These are phyloP conservation scores for Wolfiporia cocos DNA, from an alignment of 1,284 basidiomycete species.

Conservation along the genomic window DNA sequence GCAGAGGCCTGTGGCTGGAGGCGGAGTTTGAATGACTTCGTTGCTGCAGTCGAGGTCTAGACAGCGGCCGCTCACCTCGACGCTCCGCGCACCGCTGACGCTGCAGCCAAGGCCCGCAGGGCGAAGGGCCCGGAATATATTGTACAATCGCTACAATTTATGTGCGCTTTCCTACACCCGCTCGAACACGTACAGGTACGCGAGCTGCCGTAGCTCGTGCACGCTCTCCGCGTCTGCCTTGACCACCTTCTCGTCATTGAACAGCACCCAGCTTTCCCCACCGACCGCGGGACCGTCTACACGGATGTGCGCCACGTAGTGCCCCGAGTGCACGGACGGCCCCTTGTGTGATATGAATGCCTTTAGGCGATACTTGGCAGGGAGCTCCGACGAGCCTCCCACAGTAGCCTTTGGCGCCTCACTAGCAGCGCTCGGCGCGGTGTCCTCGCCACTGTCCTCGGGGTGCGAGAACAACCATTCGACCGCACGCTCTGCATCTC, in stretches of 20 bases:
- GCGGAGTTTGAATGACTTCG: slow-evolving; percentile 17
- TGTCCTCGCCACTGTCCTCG: slow-evolving; percentile 76
- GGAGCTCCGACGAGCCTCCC: slow-evolving; percentile 55
- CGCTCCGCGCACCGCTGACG: neutral
- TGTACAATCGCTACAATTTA: neutral
- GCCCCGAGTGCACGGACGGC: slow-evolving; percentile 90
- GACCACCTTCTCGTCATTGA: slow-evolving; percentile 96
- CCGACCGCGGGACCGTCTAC: slow-evolving; percentile 19
- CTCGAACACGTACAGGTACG: slow-evolving; percentile 90
- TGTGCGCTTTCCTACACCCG: slow-evolving; percentile 25
- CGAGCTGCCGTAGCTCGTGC: slow-evolving; percentile 65
- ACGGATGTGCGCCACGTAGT: slow-evolving; percentile 85
- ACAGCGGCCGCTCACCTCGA: neutral
- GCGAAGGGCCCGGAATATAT: slow-evolving; percentile 2
- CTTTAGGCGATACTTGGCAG: slow-evolving; percentile 78
- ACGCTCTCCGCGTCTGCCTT: slow-evolving; percentile 77
- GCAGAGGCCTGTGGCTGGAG: slow-evolving; percentile 6
- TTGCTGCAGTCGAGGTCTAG: slow-evolving; percentile 1
- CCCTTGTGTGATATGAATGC: slow-evolving; percentile 98
- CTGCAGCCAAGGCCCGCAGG: neutral
- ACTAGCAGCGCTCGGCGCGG: slow-evolving; percentile 22
- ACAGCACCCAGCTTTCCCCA: slow-evolving; percentile 74
- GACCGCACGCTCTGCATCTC: slow-evolving; percentile 80
- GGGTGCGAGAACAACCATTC: slow-evolving; percentile 98
- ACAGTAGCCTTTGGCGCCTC: slow-evolving; percentile 15